Base-by-base conservation (phyloP, 2,329 filamentous ascomycete species). In the Cladosporium sp. region DNA sequence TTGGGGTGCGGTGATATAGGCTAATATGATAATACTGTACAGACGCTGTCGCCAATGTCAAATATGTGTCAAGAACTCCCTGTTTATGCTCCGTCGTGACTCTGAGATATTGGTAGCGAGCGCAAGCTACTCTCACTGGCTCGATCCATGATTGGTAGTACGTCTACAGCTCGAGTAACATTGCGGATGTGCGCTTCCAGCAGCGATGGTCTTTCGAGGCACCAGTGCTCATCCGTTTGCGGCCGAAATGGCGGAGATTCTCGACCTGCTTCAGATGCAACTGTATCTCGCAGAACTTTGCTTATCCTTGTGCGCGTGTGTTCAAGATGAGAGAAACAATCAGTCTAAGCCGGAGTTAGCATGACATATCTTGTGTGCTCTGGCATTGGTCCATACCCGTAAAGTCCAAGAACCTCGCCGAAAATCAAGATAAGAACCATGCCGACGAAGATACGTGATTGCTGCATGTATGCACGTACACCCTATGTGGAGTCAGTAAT, bases 391-490 rank as follows among this genome's bases (percentile, higher is more conserved):
- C 74, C 88, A 66, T 82, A 96, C 91, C 94, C 94, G 71, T 99
- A 99, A 34, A 99, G 87, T 74, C 94, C 94, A 73, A 99, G 74
- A 17, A 99, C 94, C 81, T 99, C 94, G 59, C 91, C 94, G 73
- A 99, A 99, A 84, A 99, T 99, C 64, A 97, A 83, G 67, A 97
- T 97, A 69, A 99, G 79, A 49, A 99, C 93, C 94, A 97, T 97
- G 75, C 94, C 94, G 51, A 99, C 94, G 69, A 97, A 99, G 65
- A 99, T 89, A 64, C 93, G 85, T 51, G 90, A 95, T 76, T 99
- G 94, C 70, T 91, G 86, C 92, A 99, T 96, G 79, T 95, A 97
- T 59, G 92, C 87, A 68, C 94, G 87, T 55, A 97, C 93, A 61
- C 94, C 85, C 82, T 84, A 56, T 60, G n/a, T n/a, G 9, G 15